Evolutionary conservation across 2,329 filamentous ascomycete species (phyloP).

Genomic region (Ceratocystis colombiana): DNA sequence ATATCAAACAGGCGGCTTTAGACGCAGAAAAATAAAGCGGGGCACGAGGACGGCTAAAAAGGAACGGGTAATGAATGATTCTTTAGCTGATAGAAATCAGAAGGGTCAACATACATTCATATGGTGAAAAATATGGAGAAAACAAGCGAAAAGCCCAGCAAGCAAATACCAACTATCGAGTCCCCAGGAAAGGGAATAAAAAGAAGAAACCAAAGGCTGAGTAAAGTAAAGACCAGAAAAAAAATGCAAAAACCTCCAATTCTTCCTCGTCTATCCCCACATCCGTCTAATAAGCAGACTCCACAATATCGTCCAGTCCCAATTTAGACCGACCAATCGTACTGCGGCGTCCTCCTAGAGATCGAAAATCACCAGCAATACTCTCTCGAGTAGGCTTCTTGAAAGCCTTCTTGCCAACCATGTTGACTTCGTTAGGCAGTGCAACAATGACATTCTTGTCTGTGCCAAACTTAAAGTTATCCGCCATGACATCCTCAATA

Average conservation of each 20-base stretch:
- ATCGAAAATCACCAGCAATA: constrained; percentile 56
- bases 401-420: constrained; percentile 79
- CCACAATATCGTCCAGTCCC: constrained; percentile 72
- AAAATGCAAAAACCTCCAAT: not conserved
- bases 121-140: not conserved
- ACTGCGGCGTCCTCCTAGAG: constrained; percentile 38
- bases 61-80: too few relatives aligned
- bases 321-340: constrained; percentile 58
- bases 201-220: constrained; percentile 16
- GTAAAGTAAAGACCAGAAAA: not conserved
- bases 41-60: not conserved
- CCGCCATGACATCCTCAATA: constrained; percentile 86
- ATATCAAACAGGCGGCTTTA: not conserved
- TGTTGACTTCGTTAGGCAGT: constrained; percentile 92
- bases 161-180: constrained; percentile 1
- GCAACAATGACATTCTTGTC: constrained; percentile 98
- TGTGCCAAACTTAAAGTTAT: constrained; percentile 94
- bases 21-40: not conserved
- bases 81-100: too few relatives aligned
- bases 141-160: not conserved
- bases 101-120: not conserved
- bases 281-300: constrained; percentile 47
- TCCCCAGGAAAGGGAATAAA: constrained; percentile 5
- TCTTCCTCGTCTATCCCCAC: not conserved
- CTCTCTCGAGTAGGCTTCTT: constrained; percentile 86